Percentiles rank a stretch among this genome's conserved stretches.
Conservation (phyloP, 495 filamentous ascomycete species). For the Pyronema domesticum region DNA sequence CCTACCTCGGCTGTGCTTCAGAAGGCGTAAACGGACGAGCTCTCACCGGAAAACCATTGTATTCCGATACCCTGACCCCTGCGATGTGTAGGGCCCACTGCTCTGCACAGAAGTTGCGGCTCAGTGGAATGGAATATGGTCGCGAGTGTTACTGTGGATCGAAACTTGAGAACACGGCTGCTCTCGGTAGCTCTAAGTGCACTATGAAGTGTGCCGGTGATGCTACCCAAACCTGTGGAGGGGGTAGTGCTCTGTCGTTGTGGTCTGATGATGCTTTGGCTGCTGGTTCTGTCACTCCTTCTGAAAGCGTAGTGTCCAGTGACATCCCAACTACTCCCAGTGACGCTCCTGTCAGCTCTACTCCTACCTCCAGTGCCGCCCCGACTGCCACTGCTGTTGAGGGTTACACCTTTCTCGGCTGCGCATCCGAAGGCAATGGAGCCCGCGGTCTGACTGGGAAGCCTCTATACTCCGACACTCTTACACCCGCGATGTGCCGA, state of each 20-base stretch:
- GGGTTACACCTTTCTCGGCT: slow-evolving; percentile 43
- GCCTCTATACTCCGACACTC: slow-evolving; percentile 16
- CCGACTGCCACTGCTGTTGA: neutral
- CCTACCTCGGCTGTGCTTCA: slow-evolving; percentile 37
- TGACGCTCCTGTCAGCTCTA: neutral
- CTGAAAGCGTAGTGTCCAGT: neutral
- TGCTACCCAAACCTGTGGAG: slow-evolving; percentile 38
- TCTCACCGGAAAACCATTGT: slow-evolving; percentile 26
- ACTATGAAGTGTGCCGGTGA: slow-evolving; percentile 40
- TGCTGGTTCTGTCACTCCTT: neutral
- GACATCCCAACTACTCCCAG: neutral
- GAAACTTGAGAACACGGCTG: slow-evolving; percentile 17
- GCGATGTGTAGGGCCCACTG: slow-evolving; percentile 36
- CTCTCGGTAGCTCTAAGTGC: slow-evolving; percentile 27
- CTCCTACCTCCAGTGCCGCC: neutral
- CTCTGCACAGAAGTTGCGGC: slow-evolving; percentile 29
- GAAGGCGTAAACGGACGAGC: slow-evolving; percentile 35
- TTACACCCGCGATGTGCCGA: slow-evolving; percentile 33
- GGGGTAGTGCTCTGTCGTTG: slow-evolving; percentile 34
- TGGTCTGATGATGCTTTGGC: slow-evolving; percentile 28
- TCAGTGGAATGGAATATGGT: slow-evolving; percentile 51
- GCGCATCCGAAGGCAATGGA: slow-evolving; percentile 38
- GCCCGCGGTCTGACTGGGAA: slow-evolving; percentile 39
- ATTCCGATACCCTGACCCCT: slow-evolving; percentile 11
- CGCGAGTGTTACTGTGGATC: slow-evolving; percentile 55